Percentiles rank a stretch among this genome's conserved stretches.
Conservation (phyloP, 768 basidiomycete genomes). For the Chlorophyllum brunneum region DNA sequence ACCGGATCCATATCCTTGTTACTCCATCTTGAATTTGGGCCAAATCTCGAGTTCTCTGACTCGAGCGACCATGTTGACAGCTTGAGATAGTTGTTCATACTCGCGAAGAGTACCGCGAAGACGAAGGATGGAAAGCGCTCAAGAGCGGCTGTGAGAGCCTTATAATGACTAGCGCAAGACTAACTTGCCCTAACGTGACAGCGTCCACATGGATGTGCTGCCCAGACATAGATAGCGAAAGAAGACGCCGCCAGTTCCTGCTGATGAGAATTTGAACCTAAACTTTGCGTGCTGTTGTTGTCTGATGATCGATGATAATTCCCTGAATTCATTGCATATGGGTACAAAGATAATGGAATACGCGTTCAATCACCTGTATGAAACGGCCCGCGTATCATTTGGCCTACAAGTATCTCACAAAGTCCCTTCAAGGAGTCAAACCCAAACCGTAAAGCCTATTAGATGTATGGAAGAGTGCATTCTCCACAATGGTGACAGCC, state of each 20-base stretch:
- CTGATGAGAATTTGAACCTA: no score
- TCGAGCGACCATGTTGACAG: constrained; percentile 47
- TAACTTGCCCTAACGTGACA: no score
- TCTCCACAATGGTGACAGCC: constrained; percentile 50
- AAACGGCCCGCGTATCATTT: no score
- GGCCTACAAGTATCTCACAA: not conserved
- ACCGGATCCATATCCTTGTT: constrained; percentile 82
- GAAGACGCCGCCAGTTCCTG: no score
- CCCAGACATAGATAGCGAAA: no score
- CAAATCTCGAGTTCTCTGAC: constrained; percentile 51
- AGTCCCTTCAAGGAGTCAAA: constrained; percentile 22
- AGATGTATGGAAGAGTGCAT: constrained; percentile 64
- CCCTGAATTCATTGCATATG: no score
- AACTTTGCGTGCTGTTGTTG: no score
- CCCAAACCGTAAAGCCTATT: constrained; percentile 59
- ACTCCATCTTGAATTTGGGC: constrained; percentile 55
- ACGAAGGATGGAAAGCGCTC: not conserved
- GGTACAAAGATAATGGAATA: no score
- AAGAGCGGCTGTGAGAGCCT: not conserved
- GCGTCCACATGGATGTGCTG: no score
- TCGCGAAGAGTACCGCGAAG: not conserved
- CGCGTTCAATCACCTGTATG: no score
- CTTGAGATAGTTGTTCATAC: constrained; percentile 18
- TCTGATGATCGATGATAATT: no score
- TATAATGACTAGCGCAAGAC: not conserved